Percentiles rank a stretch among this genome's conserved stretches.
phyloP scores from a whole-genome alignment of 2,329 filamentous ascomycete species.

The Magnaporthiopsis rhizophila region DNA sequence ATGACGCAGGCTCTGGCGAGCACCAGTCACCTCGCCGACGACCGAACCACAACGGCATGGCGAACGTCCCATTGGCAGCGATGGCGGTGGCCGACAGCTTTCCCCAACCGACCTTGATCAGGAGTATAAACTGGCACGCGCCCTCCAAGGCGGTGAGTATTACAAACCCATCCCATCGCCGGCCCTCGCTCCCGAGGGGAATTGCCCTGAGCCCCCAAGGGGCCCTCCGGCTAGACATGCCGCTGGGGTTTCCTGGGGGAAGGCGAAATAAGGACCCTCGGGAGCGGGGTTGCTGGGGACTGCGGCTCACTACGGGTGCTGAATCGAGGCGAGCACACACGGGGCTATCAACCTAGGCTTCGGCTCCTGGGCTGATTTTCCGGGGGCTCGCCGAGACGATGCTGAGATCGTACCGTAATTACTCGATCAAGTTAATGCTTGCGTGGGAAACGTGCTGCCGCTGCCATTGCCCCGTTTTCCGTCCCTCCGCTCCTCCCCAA shows the following conservation, averaged over 20 bases:
- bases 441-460: slow-evolving; percentile 97
- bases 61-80: neutral
- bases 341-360: neutral
- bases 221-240: neutral
- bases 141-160: slow-evolving; percentile 5
- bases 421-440: slow-evolving; percentile 99
- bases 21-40: neutral
- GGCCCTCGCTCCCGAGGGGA: neutral
- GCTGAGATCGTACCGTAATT: slow-evolving; percentile 94
- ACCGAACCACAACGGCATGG: neutral
- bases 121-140: neutral
- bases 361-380: neutral
- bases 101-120: neutral
- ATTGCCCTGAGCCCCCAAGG: neutral
- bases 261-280: neutral
- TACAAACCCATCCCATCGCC: slow-evolving; percentile 2
- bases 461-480: slow-evolving; percentile 40
- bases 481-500: slow-evolving; percentile 19
- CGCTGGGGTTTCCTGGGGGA: neutral
- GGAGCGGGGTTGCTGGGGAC: slow-evolving; percentile 17
- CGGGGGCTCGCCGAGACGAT: slow-evolving; percentile 42
- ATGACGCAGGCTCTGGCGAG: too few species aligned
- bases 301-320: slow-evolving; percentile 82
- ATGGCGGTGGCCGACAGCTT: neutral
- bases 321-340: slow-evolving; percentile 40